Conservation (phyloP, 345 rosid species). For the Litchi chinensis region DNA sequence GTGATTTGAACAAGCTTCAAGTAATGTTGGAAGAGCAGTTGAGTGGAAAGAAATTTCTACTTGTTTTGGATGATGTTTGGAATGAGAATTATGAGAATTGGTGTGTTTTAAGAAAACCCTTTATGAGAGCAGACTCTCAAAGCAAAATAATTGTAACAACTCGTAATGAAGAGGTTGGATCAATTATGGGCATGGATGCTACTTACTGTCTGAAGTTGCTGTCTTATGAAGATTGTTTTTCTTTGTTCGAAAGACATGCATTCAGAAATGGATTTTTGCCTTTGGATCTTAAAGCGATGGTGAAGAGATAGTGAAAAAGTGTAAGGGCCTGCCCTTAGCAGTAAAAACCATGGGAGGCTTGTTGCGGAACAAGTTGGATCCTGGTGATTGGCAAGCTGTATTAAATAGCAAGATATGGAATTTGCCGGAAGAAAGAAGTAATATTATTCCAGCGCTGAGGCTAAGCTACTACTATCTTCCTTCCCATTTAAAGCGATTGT, state of each 20-base stretch:
- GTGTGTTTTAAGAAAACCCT: not conserved
- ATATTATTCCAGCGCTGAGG: not conserved
- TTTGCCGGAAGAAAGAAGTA: not conserved
- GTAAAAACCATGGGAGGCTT: not conserved
- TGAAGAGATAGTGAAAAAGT: constrained; percentile 17
- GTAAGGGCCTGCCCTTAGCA: constrained; percentile 20
- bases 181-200: not conserved
- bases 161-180: not conserved
- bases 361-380: not conserved
- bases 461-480: constrained; percentile 20
- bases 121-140: not conserved
- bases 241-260: not conserved
- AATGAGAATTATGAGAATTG: constrained; percentile 3
- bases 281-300: not conserved
- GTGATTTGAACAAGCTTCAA: not conserved
- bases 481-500: not conserved
- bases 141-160: not conserved
- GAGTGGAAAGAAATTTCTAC: not conserved
- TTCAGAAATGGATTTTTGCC: not conserved
- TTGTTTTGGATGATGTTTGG: constrained; percentile 19
- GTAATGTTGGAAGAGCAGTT: not conserved
- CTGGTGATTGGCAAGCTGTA: constrained; percentile 4
- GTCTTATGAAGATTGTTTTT: constrained; percentile 10
- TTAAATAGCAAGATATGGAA: constrained; percentile 12
- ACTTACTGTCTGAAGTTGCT: not conserved